Conservation (phyloP, 2,329 filamentous ascomycete genomes). For the Botrytis fragariae region DNA sequence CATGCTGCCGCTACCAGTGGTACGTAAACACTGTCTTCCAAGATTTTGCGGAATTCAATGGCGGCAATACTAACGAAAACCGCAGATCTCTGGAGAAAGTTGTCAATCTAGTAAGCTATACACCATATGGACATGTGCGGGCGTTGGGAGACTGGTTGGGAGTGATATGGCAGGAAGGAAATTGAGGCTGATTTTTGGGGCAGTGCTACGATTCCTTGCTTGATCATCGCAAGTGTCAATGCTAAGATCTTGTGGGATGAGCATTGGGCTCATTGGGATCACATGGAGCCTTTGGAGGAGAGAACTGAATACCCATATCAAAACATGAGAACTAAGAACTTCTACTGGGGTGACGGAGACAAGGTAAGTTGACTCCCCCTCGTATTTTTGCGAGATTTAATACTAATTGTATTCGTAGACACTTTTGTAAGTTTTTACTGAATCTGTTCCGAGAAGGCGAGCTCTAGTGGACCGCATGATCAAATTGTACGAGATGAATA, state of each 20-base stretch:
- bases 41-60: background rate
- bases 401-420: conserved; percentile 47
- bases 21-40: conserved; percentile 47
- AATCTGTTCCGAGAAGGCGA: conserved; percentile 11
- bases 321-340: conserved; percentile 98
- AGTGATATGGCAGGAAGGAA: background rate
- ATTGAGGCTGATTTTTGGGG: conserved; percentile 26
- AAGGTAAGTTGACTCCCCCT: conserved; percentile 59
- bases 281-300: conserved; percentile 86
- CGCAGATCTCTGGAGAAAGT: conserved; percentile 89
- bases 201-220: conserved; percentile 72
- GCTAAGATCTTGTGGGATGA: conserved; percentile 89
- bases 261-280: conserved; percentile 94
- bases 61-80: conserved; percentile 32
- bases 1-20: conserved; percentile 83
- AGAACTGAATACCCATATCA: conserved; percentile 92
- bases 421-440: conserved; percentile 56
- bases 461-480: background rate
- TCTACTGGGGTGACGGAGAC: conserved; percentile 90
- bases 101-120: conserved; percentile 82
- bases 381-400: conserved; percentile 19
- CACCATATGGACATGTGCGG: background rate
- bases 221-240: conserved; percentile 73
- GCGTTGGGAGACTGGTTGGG: background rate
- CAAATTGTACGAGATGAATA: background rate